Base-by-base conservation (phyloP, 305 asterid genomes). In the Euphrasia arctica region DNA sequence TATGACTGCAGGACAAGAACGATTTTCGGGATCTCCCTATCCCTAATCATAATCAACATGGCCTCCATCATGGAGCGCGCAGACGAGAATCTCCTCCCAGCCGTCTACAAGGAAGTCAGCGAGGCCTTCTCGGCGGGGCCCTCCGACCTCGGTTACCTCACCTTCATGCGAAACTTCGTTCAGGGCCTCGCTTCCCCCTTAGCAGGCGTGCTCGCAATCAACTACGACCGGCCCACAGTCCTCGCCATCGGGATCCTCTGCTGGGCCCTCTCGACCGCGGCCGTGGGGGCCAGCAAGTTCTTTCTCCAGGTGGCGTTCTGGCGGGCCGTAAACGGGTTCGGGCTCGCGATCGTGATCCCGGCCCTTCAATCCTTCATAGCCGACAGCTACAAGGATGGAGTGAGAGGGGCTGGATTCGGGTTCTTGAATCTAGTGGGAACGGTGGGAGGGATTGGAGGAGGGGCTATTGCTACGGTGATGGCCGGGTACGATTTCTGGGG, bases 61-160 rank as follows among this genome's bases (percentile, higher is more conserved):
- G 98, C 98, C 55, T 83, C 98, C 41, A 89, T 92, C 65, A 92
- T 92, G 98, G 98, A 92, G 80, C 93, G 97, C 1, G 97, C 98
- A 14, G 98, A 89, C 43, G 98, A 92, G 77, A 89, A 89, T 80
- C 96, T 92, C 77, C 97, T 92, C 77, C 97, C 98, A 13, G 84
- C 98, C 52, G 97, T 92, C 54, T 92, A 92, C 78, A 92, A 92
- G 78, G 98, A 92, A 89, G 97, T 92, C 80, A 92, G 98, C 67
- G 96, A 85, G 79, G 87, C 96, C 3, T 89, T 92, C 73, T 54
- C 81, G 22, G 98, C 95, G 1, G 97, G 97, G 60, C 98, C 98
- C 31, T 85, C 98, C 11, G 98, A 92, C 71, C 97, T 92, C 57
- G 98, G 98, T 56, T 92, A 89, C 54, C 97, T 92, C 75, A 89